These are phyloP conservation scores for Colletotrichum siamense DNA, from an alignment of 2,329 filamentous ascomycete genomes.

Conservation along the genomic window DNA sequence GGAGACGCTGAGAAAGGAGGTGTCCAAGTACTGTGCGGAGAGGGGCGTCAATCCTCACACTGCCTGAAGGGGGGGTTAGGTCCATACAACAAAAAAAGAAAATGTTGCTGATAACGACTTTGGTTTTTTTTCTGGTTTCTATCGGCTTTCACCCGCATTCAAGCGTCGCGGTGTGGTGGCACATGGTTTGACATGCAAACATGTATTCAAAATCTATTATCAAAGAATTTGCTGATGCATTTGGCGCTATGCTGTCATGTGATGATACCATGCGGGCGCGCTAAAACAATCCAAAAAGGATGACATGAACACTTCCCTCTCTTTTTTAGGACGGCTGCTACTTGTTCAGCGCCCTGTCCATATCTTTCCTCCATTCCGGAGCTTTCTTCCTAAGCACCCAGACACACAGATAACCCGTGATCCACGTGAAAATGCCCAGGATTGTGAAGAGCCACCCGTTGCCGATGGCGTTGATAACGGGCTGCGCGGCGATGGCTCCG, in stretches of 20 bases:
- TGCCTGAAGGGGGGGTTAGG: not conserved
- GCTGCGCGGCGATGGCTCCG: slow-evolving; percentile 72
- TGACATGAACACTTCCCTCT: not conserved
- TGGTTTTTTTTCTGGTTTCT: not conserved
- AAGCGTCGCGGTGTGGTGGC: not conserved
- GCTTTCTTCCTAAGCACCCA: slow-evolving; percentile 66
- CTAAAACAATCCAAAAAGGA: not conserved
- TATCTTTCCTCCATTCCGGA: slow-evolving; percentile 65
- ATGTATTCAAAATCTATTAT: not conserved
- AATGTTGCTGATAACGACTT: not conserved
- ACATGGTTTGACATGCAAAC: not conserved
- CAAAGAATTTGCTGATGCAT: not conserved
- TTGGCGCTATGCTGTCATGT: not conserved
- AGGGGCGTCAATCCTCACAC: slow-evolving; percentile 44
- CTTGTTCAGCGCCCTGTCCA: slow-evolving; percentile 56
- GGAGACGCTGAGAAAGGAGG: slow-evolving; percentile 73
- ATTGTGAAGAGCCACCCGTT: slow-evolving; percentile 79
- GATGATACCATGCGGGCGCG: not conserved
- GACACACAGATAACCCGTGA: slow-evolving; percentile 63
- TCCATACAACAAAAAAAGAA: not conserved
- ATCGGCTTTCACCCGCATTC: not conserved
- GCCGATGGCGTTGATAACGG: slow-evolving; percentile 73
- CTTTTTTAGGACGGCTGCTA: not conserved
- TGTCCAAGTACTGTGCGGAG: slow-evolving; percentile 75
- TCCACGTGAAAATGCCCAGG: slow-evolving; percentile 56